Evolutionary conservation across 108 stramenopile genomes (phyloP).

Genomic region (Stephanodiscus minutulus): DNA sequence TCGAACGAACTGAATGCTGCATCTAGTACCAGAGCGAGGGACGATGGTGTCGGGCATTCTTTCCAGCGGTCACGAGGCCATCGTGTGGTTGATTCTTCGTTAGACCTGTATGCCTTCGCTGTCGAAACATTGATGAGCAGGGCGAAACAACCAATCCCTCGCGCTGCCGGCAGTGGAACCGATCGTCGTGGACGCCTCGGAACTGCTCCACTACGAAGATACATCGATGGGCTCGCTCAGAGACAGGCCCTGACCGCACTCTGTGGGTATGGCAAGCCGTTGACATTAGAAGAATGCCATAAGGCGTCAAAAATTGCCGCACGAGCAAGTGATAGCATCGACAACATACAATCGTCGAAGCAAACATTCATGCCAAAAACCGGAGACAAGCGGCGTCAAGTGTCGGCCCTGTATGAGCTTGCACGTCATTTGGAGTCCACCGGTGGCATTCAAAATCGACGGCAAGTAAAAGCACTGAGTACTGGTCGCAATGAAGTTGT

Average conservation of each 20-base stretch:
- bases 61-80: conserved; percentile 79
- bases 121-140: conserved; percentile 45
- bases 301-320: conserved; percentile 55
- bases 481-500: conserved; percentile 72
- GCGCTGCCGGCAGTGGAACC: conserved; percentile 56
- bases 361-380: neutral
- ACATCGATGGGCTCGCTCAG: conserved; percentile 82
- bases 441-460: conserved; percentile 29
- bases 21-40: conserved; percentile 30
- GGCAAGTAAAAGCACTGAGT: conserved; percentile 53
- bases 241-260: conserved; percentile 73
- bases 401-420: conserved; percentile 46
- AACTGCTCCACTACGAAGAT: conserved; percentile 82
- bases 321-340: conserved; percentile 52
- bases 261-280: conserved; percentile 64
- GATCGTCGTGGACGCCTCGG: conserved; percentile 66
- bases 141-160: conserved; percentile 61
- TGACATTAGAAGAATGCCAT: conserved; percentile 65
- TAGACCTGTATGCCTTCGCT: conserved; percentile 72
- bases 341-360: conserved; percentile 46
- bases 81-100: conserved; percentile 71
- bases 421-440: conserved; percentile 34
- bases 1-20: conserved; percentile 35
- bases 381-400: conserved; percentile 24
- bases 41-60: conserved; percentile 51